A percentile compares a stretch with the other conserved stretches of the same genome.
Conservation (phyloP, 1,139 yeast species). For the Sporopachydermia cereana region DNA sequence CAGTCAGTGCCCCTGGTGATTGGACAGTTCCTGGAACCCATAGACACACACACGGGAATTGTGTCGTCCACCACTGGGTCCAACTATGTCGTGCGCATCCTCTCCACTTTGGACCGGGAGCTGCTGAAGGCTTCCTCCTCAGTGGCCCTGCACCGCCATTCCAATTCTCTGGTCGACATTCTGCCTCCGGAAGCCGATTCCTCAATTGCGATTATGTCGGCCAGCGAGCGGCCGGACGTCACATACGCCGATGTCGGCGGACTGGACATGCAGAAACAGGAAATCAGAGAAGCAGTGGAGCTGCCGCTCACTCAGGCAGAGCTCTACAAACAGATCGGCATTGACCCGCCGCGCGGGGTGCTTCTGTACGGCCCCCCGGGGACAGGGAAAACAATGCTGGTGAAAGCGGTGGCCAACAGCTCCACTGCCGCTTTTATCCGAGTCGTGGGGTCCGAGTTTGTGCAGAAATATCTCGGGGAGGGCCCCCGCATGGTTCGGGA, state of each 20-base stretch:
- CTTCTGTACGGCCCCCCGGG: conserved; percentile 98
- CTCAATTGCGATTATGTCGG: conserved; percentile 87
- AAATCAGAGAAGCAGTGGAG: conserved; percentile 96
- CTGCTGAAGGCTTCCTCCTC: conserved; percentile 88
- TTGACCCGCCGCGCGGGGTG: conserved; percentile 98
- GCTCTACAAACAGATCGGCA: conserved; percentile 92
- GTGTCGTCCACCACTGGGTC: conserved; percentile 97
- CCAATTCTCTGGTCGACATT: conserved; percentile 93
- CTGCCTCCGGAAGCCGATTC: conserved; percentile 99
- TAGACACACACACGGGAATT: conserved; percentile 92
- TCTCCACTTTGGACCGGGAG: conserved; percentile 91
- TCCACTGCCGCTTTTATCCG: conserved; percentile 94
- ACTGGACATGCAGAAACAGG: conserved; percentile 97
- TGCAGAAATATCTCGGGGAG: conserved; percentile 96
- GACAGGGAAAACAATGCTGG: conserved; percentile 98
- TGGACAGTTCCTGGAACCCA: conserved; percentile 96
- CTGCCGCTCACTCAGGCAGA: conserved; percentile 94
- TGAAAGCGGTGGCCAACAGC: conserved; percentile 95
- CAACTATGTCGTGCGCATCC: conserved; percentile 87
- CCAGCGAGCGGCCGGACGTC: conserved; percentile 78
- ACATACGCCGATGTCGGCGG: conserved; percentile 96
- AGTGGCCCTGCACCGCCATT: conserved; percentile 96
- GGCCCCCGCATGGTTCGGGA: conserved; percentile 99
- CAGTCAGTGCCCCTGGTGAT: conserved; percentile 96
- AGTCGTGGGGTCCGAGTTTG: conserved; percentile 96